A percentile compares a stretch with the other conserved stretches of the same genome.
phyloP scores from a whole-genome alignment of 768 basidiomycete species.

The Astraeus odoratus region DNA sequence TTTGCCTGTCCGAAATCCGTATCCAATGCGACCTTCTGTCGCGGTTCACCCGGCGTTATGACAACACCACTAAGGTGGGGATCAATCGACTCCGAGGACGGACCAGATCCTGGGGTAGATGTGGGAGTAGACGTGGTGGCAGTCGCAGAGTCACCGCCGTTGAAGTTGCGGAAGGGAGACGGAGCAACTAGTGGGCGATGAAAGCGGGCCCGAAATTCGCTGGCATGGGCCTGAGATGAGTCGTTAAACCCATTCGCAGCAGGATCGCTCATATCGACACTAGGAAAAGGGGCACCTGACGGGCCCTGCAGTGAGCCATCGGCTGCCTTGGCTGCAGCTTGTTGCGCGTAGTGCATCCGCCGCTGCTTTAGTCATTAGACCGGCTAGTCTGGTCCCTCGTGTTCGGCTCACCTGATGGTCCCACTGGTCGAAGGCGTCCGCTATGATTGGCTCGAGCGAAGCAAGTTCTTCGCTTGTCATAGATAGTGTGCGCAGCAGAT shows the following conservation, averaged over 20 bases:
- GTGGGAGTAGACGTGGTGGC: constrained; percentile 28
- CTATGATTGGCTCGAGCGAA: constrained; percentile 71
- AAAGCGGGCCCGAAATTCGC: constrained; percentile 62
- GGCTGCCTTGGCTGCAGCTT: constrained; percentile 26
- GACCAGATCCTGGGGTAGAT: constrained; percentile 29
- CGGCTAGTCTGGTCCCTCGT: not conserved
- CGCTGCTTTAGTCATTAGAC: constrained; percentile 27
- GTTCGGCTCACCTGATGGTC: constrained; percentile 58
- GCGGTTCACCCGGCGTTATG: constrained; percentile 15
- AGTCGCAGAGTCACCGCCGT: constrained; percentile 21
- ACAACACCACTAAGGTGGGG: constrained; percentile 26
- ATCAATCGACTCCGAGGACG: constrained; percentile 27
- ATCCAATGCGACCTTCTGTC: constrained; percentile 20
- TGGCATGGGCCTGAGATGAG: constrained; percentile 29
- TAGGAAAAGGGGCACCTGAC: constrained; percentile 24
- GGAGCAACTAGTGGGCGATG: constrained; percentile 54
- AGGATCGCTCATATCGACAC: constrained; percentile 28
- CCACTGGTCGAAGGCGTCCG: constrained; percentile 85
- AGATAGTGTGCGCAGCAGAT: constrained; percentile 61
- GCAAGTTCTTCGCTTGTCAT: constrained; percentile 78
- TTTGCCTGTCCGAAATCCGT: constrained; percentile 17
- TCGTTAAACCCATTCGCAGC: constrained; percentile 20
- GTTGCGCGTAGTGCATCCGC: constrained; percentile 39
- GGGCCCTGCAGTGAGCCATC: constrained; percentile 25
- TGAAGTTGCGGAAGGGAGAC: constrained; percentile 46